These are phyloP conservation scores for Royoungia palumana DNA, from an alignment of 768 basidiomycete genomes.

Conservation along the genomic window DNA sequence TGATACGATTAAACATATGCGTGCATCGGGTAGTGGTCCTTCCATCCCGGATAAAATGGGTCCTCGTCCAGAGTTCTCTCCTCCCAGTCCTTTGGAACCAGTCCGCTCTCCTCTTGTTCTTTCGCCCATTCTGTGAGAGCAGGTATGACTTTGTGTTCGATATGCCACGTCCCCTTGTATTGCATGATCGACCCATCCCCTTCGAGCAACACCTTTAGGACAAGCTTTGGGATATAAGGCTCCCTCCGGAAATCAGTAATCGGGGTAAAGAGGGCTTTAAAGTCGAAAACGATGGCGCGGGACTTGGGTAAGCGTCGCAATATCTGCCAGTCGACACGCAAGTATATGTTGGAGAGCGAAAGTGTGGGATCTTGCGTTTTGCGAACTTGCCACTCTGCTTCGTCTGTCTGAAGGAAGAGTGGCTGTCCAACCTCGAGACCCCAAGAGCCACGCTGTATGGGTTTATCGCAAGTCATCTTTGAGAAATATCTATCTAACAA, in stretches of 20 bases:
- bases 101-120: constrained; percentile 46
- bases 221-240: constrained; percentile 45
- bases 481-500: constrained; percentile 41
- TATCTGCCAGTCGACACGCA: constrained; percentile 58
- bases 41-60: constrained; percentile 51
- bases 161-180: constrained; percentile 43
- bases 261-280: constrained; percentile 52
- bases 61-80: constrained; percentile 48
- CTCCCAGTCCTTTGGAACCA: constrained; percentile 47
- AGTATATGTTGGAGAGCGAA: constrained; percentile 37
- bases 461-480: constrained; percentile 44
- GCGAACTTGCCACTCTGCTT: constrained; percentile 36
- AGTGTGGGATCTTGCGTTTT: constrained; percentile 35
- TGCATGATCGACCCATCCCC: constrained; percentile 38
- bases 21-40: constrained; percentile 24
- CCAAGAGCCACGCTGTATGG: constrained; percentile 55
- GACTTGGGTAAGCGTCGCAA: constrained; percentile 47
- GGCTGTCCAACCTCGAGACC: constrained; percentile 48
- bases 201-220: constrained; percentile 43
- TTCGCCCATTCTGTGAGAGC: constrained; percentile 43
- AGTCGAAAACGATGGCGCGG: constrained; percentile 50
- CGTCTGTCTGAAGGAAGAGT: constrained; percentile 41
- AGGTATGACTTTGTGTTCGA: constrained; percentile 45
- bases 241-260: constrained; percentile 41
- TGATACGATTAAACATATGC: neutral